Percentiles rank a stretch among this genome's conserved stretches.
phyloP scores from a whole-genome alignment of 768 basidiomycete species.

The Xerocomellus intermedius region DNA sequence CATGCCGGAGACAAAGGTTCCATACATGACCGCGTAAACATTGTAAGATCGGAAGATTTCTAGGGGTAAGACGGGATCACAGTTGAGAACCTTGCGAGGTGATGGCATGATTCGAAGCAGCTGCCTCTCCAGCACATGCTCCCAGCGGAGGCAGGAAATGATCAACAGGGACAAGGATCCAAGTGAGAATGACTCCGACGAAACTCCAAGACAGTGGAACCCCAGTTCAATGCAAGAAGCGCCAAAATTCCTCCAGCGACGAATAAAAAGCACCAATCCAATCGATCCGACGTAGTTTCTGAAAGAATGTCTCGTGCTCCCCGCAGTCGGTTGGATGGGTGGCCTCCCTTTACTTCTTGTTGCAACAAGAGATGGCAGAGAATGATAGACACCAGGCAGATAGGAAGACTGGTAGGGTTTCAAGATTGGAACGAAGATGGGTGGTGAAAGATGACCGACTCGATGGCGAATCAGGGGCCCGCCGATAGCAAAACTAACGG shows the following conservation, averaged over 20 bases:
- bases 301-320: background rate
- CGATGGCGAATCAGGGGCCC: background rate
- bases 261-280: background rate
- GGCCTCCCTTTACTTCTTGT: background rate
- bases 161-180: background rate
- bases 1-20: background rate
- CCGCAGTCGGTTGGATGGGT: background rate
- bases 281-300: background rate
- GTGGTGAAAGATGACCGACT: background rate
- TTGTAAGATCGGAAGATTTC: background rate
- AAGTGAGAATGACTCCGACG: background rate
- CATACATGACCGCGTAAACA: background rate
- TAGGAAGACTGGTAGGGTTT: background rate
- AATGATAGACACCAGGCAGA: background rate
- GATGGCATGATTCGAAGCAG: background rate
- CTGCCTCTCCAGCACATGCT: background rate
- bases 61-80: background rate
- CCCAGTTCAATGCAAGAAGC: background rate
- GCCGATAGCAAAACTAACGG: background rate
- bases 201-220: background rate
- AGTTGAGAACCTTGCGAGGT: background rate
- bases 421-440: background rate
- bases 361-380: background rate
- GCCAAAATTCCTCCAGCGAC: background rate
- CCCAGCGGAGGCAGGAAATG: background rate